Base-by-base conservation (phyloP, 2,329 filamentous ascomycete genomes). In the Pseudogymnoascus pannorum region DNA sequence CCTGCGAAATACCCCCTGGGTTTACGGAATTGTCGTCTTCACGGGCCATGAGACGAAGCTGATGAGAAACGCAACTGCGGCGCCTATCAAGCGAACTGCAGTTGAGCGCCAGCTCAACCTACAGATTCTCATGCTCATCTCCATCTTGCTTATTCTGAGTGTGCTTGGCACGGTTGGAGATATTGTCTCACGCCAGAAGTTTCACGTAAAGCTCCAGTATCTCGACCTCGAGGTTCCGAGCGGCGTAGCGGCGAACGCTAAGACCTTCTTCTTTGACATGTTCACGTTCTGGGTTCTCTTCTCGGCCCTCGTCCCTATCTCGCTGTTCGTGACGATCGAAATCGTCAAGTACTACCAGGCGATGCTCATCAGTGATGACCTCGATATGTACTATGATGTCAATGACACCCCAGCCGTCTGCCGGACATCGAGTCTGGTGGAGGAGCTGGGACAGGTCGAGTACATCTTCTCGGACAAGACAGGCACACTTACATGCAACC, bases 391-490 rank as follows among this genome's bases (percentile, higher is more conserved):
- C 76, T 91, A 99, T 73, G 90, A 96, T 69, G 90, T 91, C 72
- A 96, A 88, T 0, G 92, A 99, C 70, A 99, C 93, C 0, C 92
- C 94, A 11, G 92, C 94, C 4, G 96, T 94, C 66, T 99, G 94
- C 75, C 86, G 94, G 69, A 99, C 94, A 0, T 97, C 93, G 2
- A 97, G 92, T 67, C 79, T 99, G 72, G 94, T 99, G 9, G 94
- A 99, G 76, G 95, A 99, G 72, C 78, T 99, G 48, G 94, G 94
- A 61, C 96, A 97, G 82, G 95, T 99, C 48, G 94, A 97, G 71
- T 99, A 95, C 70, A 94, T 99, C 66, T 99, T 99, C 74, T 97
- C 92, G 0, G 93, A 97, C 79, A 97, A 97, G 79, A 97, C 93
- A 1, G 93, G 93, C 44, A 97, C 93, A 3, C 78, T 97, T 70